Conservation (phyloP, 176 grass and related monocot genomes). For the Carex myosuroides region DNA sequence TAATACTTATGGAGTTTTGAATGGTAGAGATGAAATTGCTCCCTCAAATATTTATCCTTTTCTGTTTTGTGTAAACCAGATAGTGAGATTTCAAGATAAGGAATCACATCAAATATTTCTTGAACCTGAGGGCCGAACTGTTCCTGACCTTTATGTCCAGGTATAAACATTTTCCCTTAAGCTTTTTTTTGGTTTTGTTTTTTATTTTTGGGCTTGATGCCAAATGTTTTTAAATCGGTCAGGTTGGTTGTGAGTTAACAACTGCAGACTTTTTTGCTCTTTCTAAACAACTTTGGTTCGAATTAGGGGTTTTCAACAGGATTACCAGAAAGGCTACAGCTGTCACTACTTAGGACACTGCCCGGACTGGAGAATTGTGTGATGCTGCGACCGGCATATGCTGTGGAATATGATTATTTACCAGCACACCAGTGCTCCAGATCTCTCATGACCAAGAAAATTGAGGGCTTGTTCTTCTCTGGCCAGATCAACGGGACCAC, state of each 20-base stretch:
- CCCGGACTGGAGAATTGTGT: slow-evolving; percentile 91
- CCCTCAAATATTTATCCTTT: not conserved
- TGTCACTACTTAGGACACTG: slow-evolving; percentile 75
- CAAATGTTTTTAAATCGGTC: not conserved
- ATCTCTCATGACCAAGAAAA: slow-evolving; percentile 98
- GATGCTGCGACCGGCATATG: slow-evolving; percentile 94
- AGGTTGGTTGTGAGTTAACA: not conserved
- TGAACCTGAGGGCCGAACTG: slow-evolving; percentile 92
- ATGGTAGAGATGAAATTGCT: not conserved
- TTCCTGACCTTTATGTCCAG: slow-evolving; percentile 96
- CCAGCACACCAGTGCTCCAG: slow-evolving; percentile 94
- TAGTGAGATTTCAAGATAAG: slow-evolving; percentile 97
- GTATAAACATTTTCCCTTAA: slow-evolving; percentile 21
- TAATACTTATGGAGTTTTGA: slow-evolving; percentile 1
- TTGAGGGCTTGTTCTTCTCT: slow-evolving; percentile 93
- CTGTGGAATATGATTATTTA: slow-evolving; percentile 94
- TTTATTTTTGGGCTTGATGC: not conserved
- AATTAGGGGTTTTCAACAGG: slow-evolving; percentile 89
- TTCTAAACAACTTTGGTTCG: slow-evolving; percentile 8
- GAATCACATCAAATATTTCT: slow-evolving; percentile 98
- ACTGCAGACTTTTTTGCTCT: not conserved
- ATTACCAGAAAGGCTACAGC: slow-evolving; percentile 82
- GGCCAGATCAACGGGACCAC: slow-evolving; percentile 99
- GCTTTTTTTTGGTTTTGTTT: not conserved
- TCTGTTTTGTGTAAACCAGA: slow-evolving; percentile 44